Conservation (phyloP, 306 rosid genomes). For the Ormosia semicastrata region DNA sequence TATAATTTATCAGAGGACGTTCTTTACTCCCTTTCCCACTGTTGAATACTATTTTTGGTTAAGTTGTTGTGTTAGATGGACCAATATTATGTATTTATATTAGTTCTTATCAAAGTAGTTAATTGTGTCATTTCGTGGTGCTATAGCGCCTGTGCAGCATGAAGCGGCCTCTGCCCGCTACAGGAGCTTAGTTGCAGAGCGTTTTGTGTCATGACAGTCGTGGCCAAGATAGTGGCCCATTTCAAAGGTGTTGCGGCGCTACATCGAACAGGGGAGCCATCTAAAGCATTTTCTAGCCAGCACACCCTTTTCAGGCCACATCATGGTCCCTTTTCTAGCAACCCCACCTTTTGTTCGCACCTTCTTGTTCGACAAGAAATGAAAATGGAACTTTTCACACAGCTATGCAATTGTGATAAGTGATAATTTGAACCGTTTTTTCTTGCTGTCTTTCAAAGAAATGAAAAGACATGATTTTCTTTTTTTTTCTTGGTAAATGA, state of each 20-base stretch:
- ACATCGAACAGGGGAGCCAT: too few species aligned
- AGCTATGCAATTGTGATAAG: not conserved
- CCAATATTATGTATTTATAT: constrained; percentile 5
- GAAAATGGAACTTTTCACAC: not conserved
- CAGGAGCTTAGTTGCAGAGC: not conserved
- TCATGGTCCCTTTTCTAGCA: too few species aligned
- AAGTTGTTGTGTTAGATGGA: constrained; percentile 11
- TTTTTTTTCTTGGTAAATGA: not conserved
- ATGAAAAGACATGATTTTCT: not conserved
- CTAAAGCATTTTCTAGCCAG: too few species aligned
- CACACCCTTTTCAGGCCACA: too few species aligned
- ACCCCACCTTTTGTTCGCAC: too few species aligned
- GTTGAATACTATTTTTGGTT: not conserved
- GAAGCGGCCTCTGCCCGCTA: not conserved
- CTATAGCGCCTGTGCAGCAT: not conserved
- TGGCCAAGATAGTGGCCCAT: not conserved
- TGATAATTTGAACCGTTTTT: not conserved
- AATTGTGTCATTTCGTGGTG: not conserved
- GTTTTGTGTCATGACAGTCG: not conserved
- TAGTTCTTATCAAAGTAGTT: not conserved
- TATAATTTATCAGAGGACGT: not conserved
- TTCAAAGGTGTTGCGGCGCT: too few species aligned
- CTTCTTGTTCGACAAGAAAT: not conserved
- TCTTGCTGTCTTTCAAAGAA: not conserved
- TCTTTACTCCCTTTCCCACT: not conserved